phyloP scores from a whole-genome alignment of 2,329 filamentous ascomycete genomes.

The Polytolypa hystricis region DNA sequence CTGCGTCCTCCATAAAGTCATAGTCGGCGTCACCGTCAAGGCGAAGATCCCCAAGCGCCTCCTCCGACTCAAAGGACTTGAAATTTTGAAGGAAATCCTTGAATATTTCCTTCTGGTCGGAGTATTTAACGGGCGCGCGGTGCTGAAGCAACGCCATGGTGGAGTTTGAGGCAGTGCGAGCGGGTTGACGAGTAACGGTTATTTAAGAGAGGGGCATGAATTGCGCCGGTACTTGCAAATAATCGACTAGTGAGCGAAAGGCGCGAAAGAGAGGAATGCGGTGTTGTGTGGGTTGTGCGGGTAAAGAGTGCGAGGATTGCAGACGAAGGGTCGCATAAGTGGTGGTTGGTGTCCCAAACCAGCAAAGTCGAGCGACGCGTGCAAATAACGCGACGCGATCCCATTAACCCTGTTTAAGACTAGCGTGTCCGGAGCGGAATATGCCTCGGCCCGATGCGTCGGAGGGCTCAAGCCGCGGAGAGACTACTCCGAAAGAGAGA shows the following conservation, averaged over 20 bases:
- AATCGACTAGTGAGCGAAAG: no score
- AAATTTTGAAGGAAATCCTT: slow-evolving; percentile 79
- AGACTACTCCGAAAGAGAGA: slow-evolving; percentile 3
- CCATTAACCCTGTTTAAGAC: slow-evolving; percentile 11
- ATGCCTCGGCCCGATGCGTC: slow-evolving; percentile 21
- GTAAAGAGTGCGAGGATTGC: not conserved
- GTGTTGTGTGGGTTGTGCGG: not conserved
- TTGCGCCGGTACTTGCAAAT: not conserved
- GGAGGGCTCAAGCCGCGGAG: slow-evolving; percentile 16
- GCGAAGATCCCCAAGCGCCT: slow-evolving; percentile 72
- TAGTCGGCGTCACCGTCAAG: slow-evolving; percentile 89
- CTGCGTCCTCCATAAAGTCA: slow-evolving; percentile 80
- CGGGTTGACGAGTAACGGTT: no score
- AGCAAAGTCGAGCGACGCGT: slow-evolving; percentile 3
- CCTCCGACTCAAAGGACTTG: slow-evolving; percentile 62
- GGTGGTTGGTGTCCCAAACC: slow-evolving; percentile 1
- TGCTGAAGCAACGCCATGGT: slow-evolving; percentile 78
- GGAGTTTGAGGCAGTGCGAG: no score
- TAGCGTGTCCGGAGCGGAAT: slow-evolving; percentile 21
- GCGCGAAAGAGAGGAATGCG: not conserved
- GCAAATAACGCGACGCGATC: slow-evolving; percentile 7
- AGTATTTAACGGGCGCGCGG: slow-evolving; percentile 73
- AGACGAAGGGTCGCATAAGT: not conserved
- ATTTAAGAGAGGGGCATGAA: not conserved
- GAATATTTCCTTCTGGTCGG: slow-evolving; percentile 67